Conservation (phyloP, 805 yeast genomes). For the Lachancea sp. region DNA sequence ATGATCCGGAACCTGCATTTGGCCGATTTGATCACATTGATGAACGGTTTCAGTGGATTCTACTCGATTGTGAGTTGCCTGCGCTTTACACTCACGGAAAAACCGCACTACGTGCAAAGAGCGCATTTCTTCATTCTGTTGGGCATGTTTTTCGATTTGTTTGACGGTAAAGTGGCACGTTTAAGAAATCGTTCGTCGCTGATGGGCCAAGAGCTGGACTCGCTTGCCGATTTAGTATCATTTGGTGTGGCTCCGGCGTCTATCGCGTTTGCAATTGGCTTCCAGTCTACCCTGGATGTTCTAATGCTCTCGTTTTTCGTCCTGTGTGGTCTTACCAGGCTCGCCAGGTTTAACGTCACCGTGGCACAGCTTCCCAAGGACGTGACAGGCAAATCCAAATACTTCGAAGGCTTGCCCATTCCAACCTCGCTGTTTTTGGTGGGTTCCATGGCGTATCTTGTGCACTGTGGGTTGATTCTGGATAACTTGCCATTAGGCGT, state of each 20-base stretch:
- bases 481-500: constrained; percentile 62
- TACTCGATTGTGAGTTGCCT: constrained; percentile 82
- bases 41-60: constrained; percentile 92
- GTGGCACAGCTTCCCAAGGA: constrained; percentile 92
- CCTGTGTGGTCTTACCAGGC: constrained; percentile 84
- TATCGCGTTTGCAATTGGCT: constrained; percentile 86
- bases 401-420: constrained; percentile 94
- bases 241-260: constrained; percentile 96
- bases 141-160: constrained; percentile 91
- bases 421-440: constrained; percentile 82
- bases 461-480: constrained; percentile 43
- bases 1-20: constrained; percentile 81
- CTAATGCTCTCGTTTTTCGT: constrained; percentile 76
- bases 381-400: constrained; percentile 74
- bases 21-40: constrained; percentile 93
- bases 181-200: constrained; percentile 84
- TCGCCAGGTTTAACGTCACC: constrained; percentile 93
- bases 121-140: constrained; percentile 86
- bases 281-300: constrained; percentile 77
- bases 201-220: constrained; percentile 97
- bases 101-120: constrained; percentile 67
- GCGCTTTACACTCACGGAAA: constrained; percentile 66
- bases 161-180: constrained; percentile 96
- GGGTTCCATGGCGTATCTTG: constrained; percentile 60
- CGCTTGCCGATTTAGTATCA: constrained; percentile 89